Evolutionary conservation across 495 filamentous ascomycete species (phyloP).

Genomic region (Bathelium albidoporum): DNA sequence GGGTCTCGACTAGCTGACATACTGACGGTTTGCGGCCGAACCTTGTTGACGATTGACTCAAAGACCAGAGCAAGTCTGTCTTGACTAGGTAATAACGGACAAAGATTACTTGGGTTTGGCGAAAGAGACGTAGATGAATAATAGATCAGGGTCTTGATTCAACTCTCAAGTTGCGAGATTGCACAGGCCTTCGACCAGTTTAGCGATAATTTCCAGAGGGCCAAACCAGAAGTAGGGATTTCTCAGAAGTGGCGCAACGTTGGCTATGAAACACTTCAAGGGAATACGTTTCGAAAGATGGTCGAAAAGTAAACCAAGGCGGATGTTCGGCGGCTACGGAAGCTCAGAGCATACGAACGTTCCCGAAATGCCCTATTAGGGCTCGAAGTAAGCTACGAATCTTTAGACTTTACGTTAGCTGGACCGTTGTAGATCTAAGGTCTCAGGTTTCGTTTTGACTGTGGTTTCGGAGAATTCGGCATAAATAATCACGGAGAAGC

Average conservation of each 20-base stretch:
- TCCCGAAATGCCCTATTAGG: not conserved
- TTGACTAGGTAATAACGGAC: not conserved
- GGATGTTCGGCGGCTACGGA: not conserved
- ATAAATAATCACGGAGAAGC: not conserved
- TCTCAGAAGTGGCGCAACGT: not conserved
- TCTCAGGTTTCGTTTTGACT: not conserved
- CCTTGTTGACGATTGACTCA: not conserved
- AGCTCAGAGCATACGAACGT: not conserved
- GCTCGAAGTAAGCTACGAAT: not conserved
- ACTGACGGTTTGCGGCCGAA: not conserved
- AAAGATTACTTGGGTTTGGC: not conserved
- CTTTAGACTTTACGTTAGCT: not conserved
- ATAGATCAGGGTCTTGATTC: not conserved
- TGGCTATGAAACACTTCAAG: not conserved
- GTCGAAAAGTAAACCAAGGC: not conserved
- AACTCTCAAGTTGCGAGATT: not conserved
- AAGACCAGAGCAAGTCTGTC: not conserved
- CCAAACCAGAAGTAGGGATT: not conserved
- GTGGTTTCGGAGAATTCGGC: not conserved
- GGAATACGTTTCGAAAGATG: not conserved
- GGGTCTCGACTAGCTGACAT: not conserved
- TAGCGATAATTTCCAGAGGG: not conserved
- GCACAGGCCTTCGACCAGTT: not conserved
- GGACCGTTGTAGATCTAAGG: not conserved
- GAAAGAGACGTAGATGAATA: not conserved